Percentiles rank a stretch among this genome's conserved stretches.
phyloP scores from a whole-genome alignment of 768 basidiomycete species.

The Boletus barrowsii region DNA sequence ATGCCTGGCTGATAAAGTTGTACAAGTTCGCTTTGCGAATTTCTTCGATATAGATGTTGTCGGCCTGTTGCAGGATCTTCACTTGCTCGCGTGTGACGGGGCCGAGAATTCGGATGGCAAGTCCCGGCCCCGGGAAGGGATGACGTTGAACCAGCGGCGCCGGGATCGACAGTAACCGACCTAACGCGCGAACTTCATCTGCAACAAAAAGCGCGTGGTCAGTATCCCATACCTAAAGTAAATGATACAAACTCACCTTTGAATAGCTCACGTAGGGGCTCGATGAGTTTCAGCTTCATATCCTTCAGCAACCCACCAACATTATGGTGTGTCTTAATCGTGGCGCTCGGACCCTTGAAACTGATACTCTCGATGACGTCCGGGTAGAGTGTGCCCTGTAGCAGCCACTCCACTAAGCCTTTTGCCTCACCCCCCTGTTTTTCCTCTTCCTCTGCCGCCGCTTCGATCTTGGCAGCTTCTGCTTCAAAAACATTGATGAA shows the following conservation, averaged over 20 bases:
- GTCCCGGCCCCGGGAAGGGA: slow-evolving; percentile 97
- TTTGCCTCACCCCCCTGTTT: slow-evolving; percentile 64
- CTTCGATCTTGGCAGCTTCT: slow-evolving; percentile 90
- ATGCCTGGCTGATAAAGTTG: slow-evolving; percentile 92
- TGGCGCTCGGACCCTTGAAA: slow-evolving; percentile 98
- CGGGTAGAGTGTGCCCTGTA: slow-evolving; percentile 97
- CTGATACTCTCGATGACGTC: slow-evolving; percentile 99
- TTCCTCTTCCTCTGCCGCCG: slow-evolving; percentile 73
- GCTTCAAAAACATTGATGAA: slow-evolving; percentile 97
- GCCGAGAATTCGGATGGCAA: slow-evolving; percentile 96
- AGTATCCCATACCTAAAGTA: background rate
- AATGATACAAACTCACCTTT: slow-evolving; percentile 61
- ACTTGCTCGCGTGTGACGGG: slow-evolving; percentile 94
- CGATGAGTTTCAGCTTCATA: slow-evolving; percentile 99
- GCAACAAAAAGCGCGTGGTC: background rate
- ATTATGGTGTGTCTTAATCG: slow-evolving; percentile 99
- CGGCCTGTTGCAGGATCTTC: slow-evolving; percentile 84
- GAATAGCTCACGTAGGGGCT: slow-evolving; percentile 95
- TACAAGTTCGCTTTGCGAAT: slow-evolving; percentile 92
- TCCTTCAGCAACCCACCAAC: slow-evolving; percentile 94
- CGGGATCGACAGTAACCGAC: slow-evolving; percentile 88
- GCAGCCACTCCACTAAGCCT: slow-evolving; percentile 93
- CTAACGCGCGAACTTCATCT: slow-evolving; percentile 96
- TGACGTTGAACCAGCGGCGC: slow-evolving; percentile 92
- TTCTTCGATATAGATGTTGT: slow-evolving; percentile 96